phyloP scores from a whole-genome alignment of 441 rosid genomes.

The Macaranga tanarius region DNA sequence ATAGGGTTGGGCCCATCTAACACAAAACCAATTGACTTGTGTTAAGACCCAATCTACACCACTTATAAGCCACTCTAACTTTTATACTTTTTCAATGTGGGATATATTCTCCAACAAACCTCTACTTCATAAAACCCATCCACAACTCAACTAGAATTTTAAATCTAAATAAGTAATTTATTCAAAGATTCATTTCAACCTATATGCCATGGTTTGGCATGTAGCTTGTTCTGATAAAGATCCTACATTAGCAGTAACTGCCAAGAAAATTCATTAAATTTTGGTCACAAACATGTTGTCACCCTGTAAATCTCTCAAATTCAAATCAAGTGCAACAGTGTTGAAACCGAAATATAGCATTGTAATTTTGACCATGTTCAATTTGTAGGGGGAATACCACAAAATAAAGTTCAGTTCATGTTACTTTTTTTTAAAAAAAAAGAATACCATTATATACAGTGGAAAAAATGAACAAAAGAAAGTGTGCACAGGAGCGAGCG shows the following conservation, averaged over 20 bases:
- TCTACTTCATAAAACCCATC: neutral
- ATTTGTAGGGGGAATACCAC: neutral
- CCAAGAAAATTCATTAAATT: neutral
- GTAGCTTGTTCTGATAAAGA: neutral
- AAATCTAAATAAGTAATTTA: neutral
- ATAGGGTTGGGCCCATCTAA: too few relatives aligned
- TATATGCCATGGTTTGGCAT: neutral
- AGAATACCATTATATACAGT: too few relatives aligned
- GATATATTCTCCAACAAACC: too few relatives aligned
- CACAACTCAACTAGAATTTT: neutral
- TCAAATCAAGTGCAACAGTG: neutral
- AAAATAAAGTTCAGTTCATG: neutral
- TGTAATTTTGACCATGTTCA: neutral
- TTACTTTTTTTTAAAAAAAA: neutral
- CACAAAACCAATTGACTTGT: too few relatives aligned
- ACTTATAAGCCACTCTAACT: too few relatives aligned
- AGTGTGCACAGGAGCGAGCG: too few relatives aligned
- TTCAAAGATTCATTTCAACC: neutral
- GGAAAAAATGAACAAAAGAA: too few relatives aligned
- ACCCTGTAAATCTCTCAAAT: neutral
- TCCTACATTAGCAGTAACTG: neutral
- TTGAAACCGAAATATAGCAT: neutral
- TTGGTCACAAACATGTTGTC: neutral
- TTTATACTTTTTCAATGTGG: too few relatives aligned
- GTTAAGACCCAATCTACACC: too few relatives aligned